phyloP scores from a whole-genome alignment of 1,284 basidiomycete genomes.

The Austroboletus novae-zelandiae region DNA sequence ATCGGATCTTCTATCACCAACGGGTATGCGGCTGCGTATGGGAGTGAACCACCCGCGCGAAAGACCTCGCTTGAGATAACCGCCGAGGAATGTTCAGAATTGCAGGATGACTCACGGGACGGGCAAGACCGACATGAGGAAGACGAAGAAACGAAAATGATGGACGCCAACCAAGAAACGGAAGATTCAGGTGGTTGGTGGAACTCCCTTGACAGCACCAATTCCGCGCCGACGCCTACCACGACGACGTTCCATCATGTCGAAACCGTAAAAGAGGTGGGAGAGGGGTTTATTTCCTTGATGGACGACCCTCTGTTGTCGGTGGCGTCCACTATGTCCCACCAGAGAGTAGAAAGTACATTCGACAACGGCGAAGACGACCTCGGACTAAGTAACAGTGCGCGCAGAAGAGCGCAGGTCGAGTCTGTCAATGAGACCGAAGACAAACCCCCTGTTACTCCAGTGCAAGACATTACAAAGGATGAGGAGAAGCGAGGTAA shows the following conservation, averaged over 20 bases:
- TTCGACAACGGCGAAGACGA: slow-evolving; percentile 81
- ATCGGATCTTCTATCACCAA: slow-evolving; percentile 25
- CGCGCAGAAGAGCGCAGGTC: slow-evolving; percentile 40
- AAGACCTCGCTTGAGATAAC: slow-evolving; percentile 34
- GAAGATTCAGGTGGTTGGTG: slow-evolving; percentile 58
- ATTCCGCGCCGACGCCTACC: slow-evolving; percentile 61
- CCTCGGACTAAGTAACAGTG: slow-evolving; percentile 85
- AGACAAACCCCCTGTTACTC: slow-evolving; percentile 15
- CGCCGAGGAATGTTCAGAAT: slow-evolving; percentile 34
- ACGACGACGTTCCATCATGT: slow-evolving; percentile 59
- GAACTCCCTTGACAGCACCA: slow-evolving; percentile 51
- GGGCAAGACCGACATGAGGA: slow-evolving; percentile 4
- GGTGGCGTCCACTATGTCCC: slow-evolving; percentile 30
- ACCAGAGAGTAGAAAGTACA: slow-evolving; percentile 24
- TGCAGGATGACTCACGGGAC: slow-evolving; percentile 1
- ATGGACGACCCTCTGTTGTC: slow-evolving; percentile 68
- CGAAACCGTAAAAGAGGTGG: slow-evolving; percentile 41
- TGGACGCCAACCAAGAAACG: slow-evolving; percentile 21
- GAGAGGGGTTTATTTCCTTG: slow-evolving; percentile 78
- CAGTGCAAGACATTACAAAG: slow-evolving; percentile 13
- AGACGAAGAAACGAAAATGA: slow-evolving; percentile 1
- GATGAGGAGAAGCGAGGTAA: slow-evolving; percentile 26
- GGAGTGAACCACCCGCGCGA: slow-evolving; percentile 23
- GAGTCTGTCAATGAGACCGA: slow-evolving; percentile 27
- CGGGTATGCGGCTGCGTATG: slow-evolving; percentile 27